These are phyloP conservation scores for Solanum dulcamara DNA, from an alignment of 257 asterid genomes.

Conservation along the genomic window DNA sequence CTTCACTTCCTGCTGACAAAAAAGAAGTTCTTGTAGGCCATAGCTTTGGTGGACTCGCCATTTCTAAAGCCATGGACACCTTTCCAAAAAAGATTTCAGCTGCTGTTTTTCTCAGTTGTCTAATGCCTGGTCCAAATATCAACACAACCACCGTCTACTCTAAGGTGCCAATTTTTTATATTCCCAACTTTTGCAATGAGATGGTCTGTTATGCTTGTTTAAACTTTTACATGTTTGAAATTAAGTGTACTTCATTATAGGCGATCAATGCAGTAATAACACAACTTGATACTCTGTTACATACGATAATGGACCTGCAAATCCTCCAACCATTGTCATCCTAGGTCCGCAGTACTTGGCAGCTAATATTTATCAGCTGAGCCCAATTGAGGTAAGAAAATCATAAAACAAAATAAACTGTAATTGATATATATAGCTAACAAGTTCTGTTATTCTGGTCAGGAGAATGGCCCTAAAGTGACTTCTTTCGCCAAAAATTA, in stretches of 20 bases:
- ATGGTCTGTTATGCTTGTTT: not conserved
- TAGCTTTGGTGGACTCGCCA: slow-evolving; percentile 20
- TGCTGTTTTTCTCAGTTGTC: slow-evolving; percentile 16
- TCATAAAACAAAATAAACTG: not conserved
- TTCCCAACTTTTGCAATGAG: not conserved
- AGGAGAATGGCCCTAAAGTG: not conserved
- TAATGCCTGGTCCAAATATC: slow-evolving; percentile 13
- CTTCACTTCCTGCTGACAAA: slow-evolving; percentile 2
- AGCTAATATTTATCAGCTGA: not conserved
- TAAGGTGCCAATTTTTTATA: slow-evolving; percentile 5
- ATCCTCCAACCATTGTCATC: not conserved
- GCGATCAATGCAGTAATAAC: not conserved
- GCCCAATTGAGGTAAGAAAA: not conserved
- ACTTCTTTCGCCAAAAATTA: not conserved
- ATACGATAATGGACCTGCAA: slow-evolving; percentile 7
- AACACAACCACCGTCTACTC: not conserved
- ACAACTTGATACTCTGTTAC: not conserved
- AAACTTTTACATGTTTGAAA: not conserved
- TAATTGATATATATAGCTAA: not conserved
- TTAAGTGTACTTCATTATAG: not conserved
- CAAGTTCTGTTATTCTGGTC: not conserved
- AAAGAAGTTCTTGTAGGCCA: slow-evolving; percentile 23
- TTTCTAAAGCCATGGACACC: slow-evolving; percentile 28
- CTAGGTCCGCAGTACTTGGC: not conserved
- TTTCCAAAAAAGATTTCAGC: slow-evolving; percentile 17